Base-by-base conservation (phyloP, 148 eudicot genomes). In the Silene conica region DNA sequence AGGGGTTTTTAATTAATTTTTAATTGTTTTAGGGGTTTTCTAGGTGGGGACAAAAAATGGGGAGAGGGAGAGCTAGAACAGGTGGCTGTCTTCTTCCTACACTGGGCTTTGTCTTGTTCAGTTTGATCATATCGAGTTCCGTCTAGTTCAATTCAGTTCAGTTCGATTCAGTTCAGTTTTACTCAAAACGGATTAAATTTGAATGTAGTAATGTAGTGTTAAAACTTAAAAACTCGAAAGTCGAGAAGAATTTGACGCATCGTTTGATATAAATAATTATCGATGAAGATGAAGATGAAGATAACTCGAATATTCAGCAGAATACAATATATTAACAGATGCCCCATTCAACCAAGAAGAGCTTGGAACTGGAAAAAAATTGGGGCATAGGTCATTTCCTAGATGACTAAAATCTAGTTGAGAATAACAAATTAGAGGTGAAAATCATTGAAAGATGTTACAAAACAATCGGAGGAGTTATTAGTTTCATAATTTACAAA, bases 301-400 rank as follows among this genome's bases (percentile, higher is more conserved):
- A 10, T 28, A 34, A 50, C 71, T 59, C 74, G 61, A 69, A 65
- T 75, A 65, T 74, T 55, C 60, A 43, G 23, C 57, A 15, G 74
- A 56, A 66, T 73, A 80, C 76, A 76, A 73, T 83, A 73, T 83
- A 83, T 83, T 76, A 67, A 80, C 82, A 86, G 69, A 80, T 74
- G 80, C 90, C 86, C 80, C 83, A 74, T 87, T 83, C 83, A 87
- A 85, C 85, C 77, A 81, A 82, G 79, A 61, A 26, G 67, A 76
- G 55, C 70, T 84, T 81, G 86, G 83, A 82, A 72, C 22, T 9
- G 61, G 77, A 82, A 82, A 78, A 79, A 26, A 78, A 26, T 41
- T 48, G 83, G 82, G 87, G 84, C 82, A 80, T 70, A 59, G 1
- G 43, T 38, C 1, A 0, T 38, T 38, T 76, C 81, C 76, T 77